Conservation (phyloP, 495 filamentous ascomycete species). For the Neurospora sp. region DNA sequence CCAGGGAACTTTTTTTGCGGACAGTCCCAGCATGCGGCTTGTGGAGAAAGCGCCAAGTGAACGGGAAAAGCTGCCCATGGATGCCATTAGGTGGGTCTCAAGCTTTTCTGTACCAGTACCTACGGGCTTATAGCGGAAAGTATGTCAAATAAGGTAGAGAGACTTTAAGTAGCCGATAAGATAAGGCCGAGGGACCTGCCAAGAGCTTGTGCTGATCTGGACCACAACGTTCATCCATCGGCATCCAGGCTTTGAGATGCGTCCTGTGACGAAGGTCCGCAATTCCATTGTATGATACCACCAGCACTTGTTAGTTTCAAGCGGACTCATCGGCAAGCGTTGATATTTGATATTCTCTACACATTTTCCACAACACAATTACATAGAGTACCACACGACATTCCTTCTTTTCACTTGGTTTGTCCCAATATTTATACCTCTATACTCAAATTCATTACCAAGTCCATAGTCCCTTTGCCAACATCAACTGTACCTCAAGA, state of each 20-base stretch:
- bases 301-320: not conserved
- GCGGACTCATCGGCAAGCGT: not conserved
- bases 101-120: not conserved
- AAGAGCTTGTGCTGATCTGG: not conserved
- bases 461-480: not conserved
- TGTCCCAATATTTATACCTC: not conserved
- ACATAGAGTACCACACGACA: not conserved
- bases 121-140: not conserved
- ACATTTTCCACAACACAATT: not conserved
- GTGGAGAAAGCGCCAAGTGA: not conserved
- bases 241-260: not conserved
- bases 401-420: not conserved
- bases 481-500: not conserved
- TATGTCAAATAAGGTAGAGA: not conserved
- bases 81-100: not conserved
- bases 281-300: not conserved
- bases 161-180: not conserved
- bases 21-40: not conserved
- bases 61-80: not conserved
- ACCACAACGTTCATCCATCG: not conserved
- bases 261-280: not conserved
- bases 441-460: not conserved
- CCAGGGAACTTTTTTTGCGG: constrained; percentile 3
- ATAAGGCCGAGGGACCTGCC: not conserved
- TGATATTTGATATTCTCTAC: not conserved